phyloP scores from a whole-genome alignment of 2,329 filamentous ascomycete species.

The Penicillium freii region DNA sequence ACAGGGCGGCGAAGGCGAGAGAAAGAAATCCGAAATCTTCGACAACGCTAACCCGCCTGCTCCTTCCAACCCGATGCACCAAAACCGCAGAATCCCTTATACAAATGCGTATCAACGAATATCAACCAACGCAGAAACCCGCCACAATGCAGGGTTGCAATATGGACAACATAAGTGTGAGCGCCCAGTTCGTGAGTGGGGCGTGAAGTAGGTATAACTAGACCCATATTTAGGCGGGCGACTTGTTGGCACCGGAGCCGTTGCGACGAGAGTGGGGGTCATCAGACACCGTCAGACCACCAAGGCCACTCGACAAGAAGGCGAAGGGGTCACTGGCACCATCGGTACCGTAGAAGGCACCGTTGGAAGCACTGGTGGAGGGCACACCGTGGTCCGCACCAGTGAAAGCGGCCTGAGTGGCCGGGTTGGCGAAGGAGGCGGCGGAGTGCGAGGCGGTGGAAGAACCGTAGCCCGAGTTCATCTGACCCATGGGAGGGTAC shows the following conservation, averaged over 20 bases:
- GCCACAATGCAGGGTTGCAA: constrained; percentile 37
- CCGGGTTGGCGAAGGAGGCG: constrained; percentile 86
- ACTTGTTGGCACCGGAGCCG: constrained; percentile 47
- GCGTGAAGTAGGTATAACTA: constrained; percentile 20
- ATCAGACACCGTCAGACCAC: constrained; percentile 56
- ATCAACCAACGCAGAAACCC: constrained; percentile 40
- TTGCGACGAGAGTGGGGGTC: constrained; percentile 48
- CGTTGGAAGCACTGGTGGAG: constrained; percentile 73
- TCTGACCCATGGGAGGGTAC: constrained; percentile 65
- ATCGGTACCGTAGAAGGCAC: constrained; percentile 62
- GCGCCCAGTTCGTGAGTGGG: constrained; percentile 18
- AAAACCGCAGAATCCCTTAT: constrained; percentile 45
- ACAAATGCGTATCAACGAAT: constrained; percentile 44
- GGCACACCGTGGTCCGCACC: constrained; percentile 78
- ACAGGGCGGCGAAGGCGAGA: constrained; percentile 28
- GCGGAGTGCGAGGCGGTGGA: constrained; percentile 76
- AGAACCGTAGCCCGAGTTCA: constrained; percentile 78
- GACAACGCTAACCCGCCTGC: constrained; percentile 43
- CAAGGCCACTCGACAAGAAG: constrained; percentile 61
- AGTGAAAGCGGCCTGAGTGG: constrained; percentile 91
- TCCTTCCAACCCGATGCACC: constrained; percentile 47
- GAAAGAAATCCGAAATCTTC: constrained; percentile 36
- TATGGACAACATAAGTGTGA: constrained; percentile 38
- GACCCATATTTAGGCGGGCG: constrained; percentile 37
- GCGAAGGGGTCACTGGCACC: constrained; percentile 61